A percentile compares a stretch with the other conserved stretches of the same genome.
Conservation (phyloP, 257 asterid species). For the Voacanga thouarsii region DNA sequence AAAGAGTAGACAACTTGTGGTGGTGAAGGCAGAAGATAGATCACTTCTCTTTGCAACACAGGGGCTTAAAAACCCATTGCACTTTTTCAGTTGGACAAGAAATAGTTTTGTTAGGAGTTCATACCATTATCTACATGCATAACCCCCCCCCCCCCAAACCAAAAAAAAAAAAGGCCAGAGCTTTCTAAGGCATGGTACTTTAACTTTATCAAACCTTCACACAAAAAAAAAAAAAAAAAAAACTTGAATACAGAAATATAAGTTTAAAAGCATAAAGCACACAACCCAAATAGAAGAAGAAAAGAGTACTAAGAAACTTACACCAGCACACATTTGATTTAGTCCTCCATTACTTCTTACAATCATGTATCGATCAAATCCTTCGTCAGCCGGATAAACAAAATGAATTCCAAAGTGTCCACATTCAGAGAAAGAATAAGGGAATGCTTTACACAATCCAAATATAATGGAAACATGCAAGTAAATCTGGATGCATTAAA, state of each 20-base stretch:
- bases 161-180: background rate
- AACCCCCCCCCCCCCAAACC: no score
- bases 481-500: background rate
- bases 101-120: background rate
- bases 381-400: conserved; percentile 44
- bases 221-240: no score
- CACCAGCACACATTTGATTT: conserved; percentile 97
- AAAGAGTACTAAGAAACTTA: conserved; percentile 30
- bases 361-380: conserved; percentile 68
- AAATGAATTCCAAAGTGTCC: conserved; percentile 2
- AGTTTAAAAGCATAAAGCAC: conserved; percentile 4
- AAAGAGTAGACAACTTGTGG: background rate
- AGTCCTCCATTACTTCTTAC: conserved; percentile 90
- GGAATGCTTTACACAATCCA: background rate
- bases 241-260: no score
- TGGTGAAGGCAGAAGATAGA: background rate
- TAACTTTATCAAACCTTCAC: background rate
- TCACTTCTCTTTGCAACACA: background rate
- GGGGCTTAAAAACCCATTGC: background rate
- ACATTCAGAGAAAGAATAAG: conserved; percentile 5
- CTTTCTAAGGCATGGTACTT: background rate
- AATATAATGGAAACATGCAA: background rate
- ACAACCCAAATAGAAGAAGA: conserved; percentile 3
- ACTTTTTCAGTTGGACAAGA: background rate
- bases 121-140: background rate